These are phyloP conservation scores for Powellomyces hirtus DNA, from an alignment of 192 early-diverging fungal species.

Conservation along the genomic window DNA sequence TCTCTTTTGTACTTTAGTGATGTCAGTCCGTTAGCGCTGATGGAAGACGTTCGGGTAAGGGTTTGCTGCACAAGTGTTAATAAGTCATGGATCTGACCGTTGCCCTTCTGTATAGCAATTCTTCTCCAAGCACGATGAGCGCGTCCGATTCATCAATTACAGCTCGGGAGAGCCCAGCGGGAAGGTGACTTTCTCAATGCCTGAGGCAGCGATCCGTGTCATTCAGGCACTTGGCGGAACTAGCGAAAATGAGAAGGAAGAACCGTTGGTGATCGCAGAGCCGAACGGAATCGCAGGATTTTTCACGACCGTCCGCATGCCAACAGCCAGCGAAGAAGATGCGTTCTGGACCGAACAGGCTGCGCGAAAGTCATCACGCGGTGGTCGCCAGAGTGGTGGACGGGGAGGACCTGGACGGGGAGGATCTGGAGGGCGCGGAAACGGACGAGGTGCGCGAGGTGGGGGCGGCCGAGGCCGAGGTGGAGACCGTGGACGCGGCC, in stretches of 20 bases:
- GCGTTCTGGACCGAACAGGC: neutral
- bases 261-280: neutral
- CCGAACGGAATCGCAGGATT: neutral
- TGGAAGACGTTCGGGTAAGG: slow-evolving; percentile 4
- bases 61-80: neutral
- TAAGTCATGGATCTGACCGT: neutral
- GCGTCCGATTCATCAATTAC: neutral
- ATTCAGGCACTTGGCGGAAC: neutral
- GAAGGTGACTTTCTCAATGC: neutral
- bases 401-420: neutral
- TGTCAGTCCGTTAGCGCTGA: neutral
- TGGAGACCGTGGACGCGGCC: neutral
- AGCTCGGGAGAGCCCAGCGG: neutral
- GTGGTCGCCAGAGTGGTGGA: neutral
- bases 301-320: neutral
- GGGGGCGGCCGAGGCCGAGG: neutral
- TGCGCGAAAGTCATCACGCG: neutral
- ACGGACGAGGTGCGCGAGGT: neutral
- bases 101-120: neutral
- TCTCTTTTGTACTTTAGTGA: neutral
- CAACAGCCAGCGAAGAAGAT: neutral
- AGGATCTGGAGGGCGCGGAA: neutral
- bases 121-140: neutral
- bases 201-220: neutral
- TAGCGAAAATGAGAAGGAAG: too few relatives aligned